Conservation (phyloP, 257 asterid species). For the Marsdenia floribunda region DNA sequence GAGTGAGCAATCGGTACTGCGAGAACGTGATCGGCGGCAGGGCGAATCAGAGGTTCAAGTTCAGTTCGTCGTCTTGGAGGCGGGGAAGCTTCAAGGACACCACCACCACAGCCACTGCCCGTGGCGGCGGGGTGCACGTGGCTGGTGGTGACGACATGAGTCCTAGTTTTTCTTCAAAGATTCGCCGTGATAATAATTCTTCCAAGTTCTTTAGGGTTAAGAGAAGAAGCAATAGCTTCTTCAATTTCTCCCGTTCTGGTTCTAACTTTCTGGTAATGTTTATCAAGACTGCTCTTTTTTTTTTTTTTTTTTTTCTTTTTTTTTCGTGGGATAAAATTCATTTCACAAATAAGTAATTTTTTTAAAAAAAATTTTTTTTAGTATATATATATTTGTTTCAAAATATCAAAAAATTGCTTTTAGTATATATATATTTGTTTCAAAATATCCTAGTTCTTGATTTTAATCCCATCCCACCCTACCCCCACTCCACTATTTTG, state of each 20-base stretch:
- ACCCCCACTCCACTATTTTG: neutral
- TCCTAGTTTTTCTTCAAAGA: slow-evolving; percentile 27
- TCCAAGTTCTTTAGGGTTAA: slow-evolving; percentile 34
- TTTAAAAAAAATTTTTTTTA: too few relatives aligned
- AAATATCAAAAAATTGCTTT: too few relatives aligned
- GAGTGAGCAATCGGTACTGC: neutral
- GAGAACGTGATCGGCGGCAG: neutral
- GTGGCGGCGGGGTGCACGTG: neutral
- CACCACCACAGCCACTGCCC: neutral
- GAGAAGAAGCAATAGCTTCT: slow-evolving; percentile 54
- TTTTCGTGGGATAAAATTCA: neutral
- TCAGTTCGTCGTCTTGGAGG: slow-evolving; percentile 27
- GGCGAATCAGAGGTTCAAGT: slow-evolving; percentile 14
- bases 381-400: too few relatives aligned
- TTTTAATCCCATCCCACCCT: neutral
- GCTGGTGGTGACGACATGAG: slow-evolving; percentile 10
- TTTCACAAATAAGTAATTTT: too few relatives aligned
- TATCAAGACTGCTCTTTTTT: neutral
- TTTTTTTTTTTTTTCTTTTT: neutral
- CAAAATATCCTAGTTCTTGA: too few relatives aligned
- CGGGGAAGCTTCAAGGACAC: slow-evolving; percentile 48
- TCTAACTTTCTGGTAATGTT: slow-evolving; percentile 46
- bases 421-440: too few relatives aligned
- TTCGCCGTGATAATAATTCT: slow-evolving; percentile 1
- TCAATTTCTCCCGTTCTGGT: slow-evolving; percentile 32